phyloP scores from a whole-genome alignment of 2,329 filamentous ascomycete genomes.

The Didymella pomorum region DNA sequence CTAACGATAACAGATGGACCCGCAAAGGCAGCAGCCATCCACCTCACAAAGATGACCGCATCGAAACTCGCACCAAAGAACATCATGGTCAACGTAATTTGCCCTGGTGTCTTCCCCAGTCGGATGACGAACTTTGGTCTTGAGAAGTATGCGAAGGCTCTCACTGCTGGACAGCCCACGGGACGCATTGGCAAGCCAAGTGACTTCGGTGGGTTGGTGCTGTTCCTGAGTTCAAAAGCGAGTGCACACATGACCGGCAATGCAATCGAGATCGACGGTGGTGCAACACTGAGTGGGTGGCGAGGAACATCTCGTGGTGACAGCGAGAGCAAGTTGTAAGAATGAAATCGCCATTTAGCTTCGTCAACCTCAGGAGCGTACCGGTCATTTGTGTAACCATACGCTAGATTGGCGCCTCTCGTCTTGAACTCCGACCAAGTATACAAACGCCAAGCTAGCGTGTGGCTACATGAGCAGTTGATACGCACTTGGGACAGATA shows the following conservation, averaged over 20 bases:
- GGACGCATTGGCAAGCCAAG: conserved; percentile 58
- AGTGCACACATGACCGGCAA: conserved; percentile 57
- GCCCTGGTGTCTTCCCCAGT: conserved; percentile 59
- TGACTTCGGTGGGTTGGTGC: conserved; percentile 57
- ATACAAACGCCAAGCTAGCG: too few species aligned
- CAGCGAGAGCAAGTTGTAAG: conserved; percentile 38
- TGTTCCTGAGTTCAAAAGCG: conserved; percentile 54
- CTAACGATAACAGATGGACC: conserved; percentile 52
- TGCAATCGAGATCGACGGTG: conserved; percentile 59
- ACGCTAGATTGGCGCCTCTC: too few species aligned
- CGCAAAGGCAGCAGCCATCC: conserved; percentile 62
- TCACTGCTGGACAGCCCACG: conserved; percentile 57
- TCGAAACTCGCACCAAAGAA: conserved; percentile 61
- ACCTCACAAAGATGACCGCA: conserved; percentile 61
- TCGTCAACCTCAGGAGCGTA: too few species aligned
- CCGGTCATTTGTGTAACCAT: too few species aligned
- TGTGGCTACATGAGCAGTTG: too few species aligned
- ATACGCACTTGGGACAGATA: too few species aligned
- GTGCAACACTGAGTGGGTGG: conserved; percentile 55
- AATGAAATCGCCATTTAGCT: neutral
- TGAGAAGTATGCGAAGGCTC: conserved; percentile 57
- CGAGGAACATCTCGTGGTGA: conserved; percentile 37
- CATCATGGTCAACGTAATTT: conserved; percentile 60
- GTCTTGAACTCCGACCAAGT: too few species aligned
- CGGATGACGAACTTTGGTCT: conserved; percentile 65